Conservation (phyloP, 192 early-diverging fungal genomes). For the Glomus cerebriforme region DNA sequence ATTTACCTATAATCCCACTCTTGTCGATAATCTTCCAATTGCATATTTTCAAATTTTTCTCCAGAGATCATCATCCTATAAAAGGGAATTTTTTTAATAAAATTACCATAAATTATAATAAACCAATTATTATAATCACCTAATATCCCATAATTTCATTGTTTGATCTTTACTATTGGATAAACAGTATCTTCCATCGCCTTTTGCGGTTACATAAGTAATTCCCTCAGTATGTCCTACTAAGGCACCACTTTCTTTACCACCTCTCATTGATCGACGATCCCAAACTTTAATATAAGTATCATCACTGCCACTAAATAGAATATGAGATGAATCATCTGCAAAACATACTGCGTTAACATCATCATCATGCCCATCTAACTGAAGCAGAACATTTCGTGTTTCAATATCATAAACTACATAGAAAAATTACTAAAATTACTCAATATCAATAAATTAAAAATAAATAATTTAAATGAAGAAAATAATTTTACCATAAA, state of each 20-base stretch:
- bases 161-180: conserved; percentile 73
- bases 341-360: conserved; percentile 68
- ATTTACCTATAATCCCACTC: conserved; percentile 30
- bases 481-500: conserved; percentile 35
- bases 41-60: conserved; percentile 28
- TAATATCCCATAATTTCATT: conserved; percentile 69
- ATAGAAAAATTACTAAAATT: background rate
- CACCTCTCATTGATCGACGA: conserved; percentile 50
- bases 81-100: background rate
- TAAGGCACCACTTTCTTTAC: conserved; percentile 58
- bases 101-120: background rate
- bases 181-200: conserved; percentile 63
- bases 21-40: conserved; percentile 12
- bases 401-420: conserved; percentile 62
- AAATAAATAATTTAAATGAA: conserved; percentile 12
- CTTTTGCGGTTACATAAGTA: conserved; percentile 63
- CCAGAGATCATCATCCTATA: conserved; percentile 27
- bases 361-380: conserved; percentile 61
- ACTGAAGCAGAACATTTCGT: conserved; percentile 49
- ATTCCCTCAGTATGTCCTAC: conserved; percentile 74
- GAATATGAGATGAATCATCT: conserved; percentile 55
- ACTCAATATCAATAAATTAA: background rate
- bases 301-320: conserved; percentile 68
- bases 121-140: conserved; percentile 27
- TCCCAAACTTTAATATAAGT: conserved; percentile 63